Percentiles rank a stretch among this genome's conserved stretches.
Evolutionary conservation across 257 asterid genomes (phyloP).

Genomic region (Agastache rugosa): DNA sequence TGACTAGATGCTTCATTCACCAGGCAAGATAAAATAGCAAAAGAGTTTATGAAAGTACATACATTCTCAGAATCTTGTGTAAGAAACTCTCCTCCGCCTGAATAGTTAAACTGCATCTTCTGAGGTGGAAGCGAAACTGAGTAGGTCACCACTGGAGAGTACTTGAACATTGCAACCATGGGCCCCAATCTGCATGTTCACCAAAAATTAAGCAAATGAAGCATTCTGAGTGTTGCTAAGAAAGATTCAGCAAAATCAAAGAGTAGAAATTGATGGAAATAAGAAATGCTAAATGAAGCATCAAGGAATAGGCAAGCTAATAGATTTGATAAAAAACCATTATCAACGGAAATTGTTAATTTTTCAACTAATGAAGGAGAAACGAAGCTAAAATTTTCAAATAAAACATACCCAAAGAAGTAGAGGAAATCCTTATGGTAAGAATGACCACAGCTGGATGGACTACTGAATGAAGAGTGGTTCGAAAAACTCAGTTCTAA

Average conservation of each 20-base stretch:
- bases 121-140: constrained; percentile 86
- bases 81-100: constrained; percentile 62
- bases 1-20: constrained; percentile 22
- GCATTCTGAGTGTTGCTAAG: constrained; percentile 6
- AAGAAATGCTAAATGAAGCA: constrained; percentile 13
- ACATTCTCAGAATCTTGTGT: constrained; percentile 74
- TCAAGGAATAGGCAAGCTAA: not conserved
- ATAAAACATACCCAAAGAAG: constrained; percentile 82
- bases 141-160: constrained; percentile 74
- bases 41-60: constrained; percentile 37
- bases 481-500: constrained; percentile 89
- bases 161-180: constrained; percentile 87
- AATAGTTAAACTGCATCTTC: constrained; percentile 70
- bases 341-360: too few species aligned
- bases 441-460: constrained; percentile 86
- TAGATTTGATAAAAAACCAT: too few species aligned
- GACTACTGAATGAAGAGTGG: constrained; percentile 66
- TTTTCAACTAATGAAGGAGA: too few species aligned
- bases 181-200: constrained; percentile 75
- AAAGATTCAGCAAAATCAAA: constrained; percentile 11
- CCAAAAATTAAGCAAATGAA: too few species aligned
- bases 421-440: constrained; percentile 85
- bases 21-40: constrained; percentile 31
- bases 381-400: constrained; percentile 6
- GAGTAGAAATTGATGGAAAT: not conserved